Evolutionary conservation across 192 early-diverging fungal genomes (phyloP), one percentile per base, ranked within the genome.

Genomic region (Coemansia sp.): DNA sequence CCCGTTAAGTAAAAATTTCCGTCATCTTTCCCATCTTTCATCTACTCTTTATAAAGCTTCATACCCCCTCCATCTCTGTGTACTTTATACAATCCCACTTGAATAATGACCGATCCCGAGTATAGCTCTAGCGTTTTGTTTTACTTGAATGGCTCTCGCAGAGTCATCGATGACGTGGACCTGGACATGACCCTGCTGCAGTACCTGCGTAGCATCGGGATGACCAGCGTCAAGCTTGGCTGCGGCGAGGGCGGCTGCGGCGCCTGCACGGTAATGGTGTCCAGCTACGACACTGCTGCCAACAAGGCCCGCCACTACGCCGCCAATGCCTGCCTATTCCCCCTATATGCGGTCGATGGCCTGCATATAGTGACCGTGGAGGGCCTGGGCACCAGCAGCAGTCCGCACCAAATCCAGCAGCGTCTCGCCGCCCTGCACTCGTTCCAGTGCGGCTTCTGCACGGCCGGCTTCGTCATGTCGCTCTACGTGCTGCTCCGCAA

Each of bases 371-470:
- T 90, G 45, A 93, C 90, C 0, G 83, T 91, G 17, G 90, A 93
- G 53, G 90, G 89, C 9, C 71, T 90, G 23, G 89, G 92, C 10
- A 81, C 80, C 44, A 49, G 79, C 41, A 71, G 80, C 21, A 78
- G 83, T 57, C 87, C 85, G 3, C 90, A 91, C 58, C 84, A 88
- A 11, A 83, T 86, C 16, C 90, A 94, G 56, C 82, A 89, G 64
- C 80, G 76, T 30, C 81, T 93, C 15, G 88, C 89, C 4, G 58
- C 81, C n/a, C 64, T 79, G 62, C 87, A 90, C 51, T 89, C 88
- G 39, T 89, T 85, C 23, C 92, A 93, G 72, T 93, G 92, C 66
- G 92, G 92, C 32, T 93, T 93, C 80, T 94, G 92, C 54, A 94
- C 92, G 2, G 90, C 92, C 3, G 92, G 92, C 16, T 91, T 94